Conservation (phyloP, 345 rosid genomes). For the Lumnitzera racemosa region DNA sequence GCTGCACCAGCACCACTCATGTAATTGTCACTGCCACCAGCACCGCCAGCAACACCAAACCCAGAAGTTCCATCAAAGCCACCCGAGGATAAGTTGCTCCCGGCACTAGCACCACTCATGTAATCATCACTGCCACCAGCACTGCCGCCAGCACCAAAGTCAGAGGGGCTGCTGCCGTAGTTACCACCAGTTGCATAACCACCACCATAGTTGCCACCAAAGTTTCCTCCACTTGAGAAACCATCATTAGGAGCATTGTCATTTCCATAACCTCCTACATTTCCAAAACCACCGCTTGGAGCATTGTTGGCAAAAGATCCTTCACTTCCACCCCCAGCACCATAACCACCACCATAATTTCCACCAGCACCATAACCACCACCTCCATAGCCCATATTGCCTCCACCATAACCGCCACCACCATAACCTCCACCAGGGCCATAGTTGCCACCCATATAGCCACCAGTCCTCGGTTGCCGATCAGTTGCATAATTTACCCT, state of each 20-base stretch:
- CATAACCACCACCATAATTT: conserved; percentile 24
- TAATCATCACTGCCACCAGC: conserved; percentile 16
- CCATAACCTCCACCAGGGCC: conserved; percentile 22
- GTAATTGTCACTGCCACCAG: conserved; percentile 15
- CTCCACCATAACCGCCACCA: conserved; percentile 6
- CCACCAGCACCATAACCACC: conserved; percentile 20
- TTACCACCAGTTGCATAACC: neutral
- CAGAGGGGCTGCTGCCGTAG: too few relatives aligned
- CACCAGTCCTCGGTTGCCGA: conserved; percentile 31
- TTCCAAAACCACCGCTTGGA: too few relatives aligned
- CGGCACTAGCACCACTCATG: conserved; percentile 18
- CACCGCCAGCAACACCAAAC: conserved; percentile 2
- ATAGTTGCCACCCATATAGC: conserved; percentile 27
- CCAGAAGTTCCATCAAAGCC: conserved; percentile 18
- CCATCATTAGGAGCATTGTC: too few relatives aligned
- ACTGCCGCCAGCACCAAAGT: conserved; percentile 7
- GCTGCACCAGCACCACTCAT: neutral
- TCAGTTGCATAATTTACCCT: conserved; percentile 83
- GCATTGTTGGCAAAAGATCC: neutral
- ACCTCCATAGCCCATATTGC: conserved; percentile 27
- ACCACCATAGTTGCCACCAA: neutral
- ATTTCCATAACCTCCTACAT: too few relatives aligned
- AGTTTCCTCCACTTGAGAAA: too few relatives aligned
- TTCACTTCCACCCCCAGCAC: conserved; percentile 21
- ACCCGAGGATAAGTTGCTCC: conserved; percentile 18